Evolutionary conservation across 345 rosid genomes (phyloP).

Genomic region (Populus simonii): DNA sequence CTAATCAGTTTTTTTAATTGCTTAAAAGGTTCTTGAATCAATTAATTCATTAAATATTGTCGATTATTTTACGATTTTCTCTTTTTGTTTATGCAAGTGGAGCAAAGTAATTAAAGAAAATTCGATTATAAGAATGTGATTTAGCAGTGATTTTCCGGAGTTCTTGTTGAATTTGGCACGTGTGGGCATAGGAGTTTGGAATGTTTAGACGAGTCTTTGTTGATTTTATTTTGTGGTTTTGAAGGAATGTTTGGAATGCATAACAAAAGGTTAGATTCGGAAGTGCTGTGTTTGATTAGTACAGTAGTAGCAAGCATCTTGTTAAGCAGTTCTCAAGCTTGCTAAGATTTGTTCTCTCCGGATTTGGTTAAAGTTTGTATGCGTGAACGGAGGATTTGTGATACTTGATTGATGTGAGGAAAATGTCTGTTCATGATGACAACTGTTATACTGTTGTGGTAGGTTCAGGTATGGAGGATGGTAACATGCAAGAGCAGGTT

Average conservation of each 20-base stretch:
- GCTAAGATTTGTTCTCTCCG: neutral
- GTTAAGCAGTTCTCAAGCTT: neutral
- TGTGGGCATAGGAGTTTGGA: neutral
- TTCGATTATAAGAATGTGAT: neutral
- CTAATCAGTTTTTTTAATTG: neutral
- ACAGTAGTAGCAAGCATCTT: neutral
- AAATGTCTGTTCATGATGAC: neutral
- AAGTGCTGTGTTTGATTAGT: neutral
- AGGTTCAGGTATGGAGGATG: slow-evolving; percentile 46
- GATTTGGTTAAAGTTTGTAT: neutral
- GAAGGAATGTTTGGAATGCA: neutral
- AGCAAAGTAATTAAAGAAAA: neutral
- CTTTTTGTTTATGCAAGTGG: neutral
- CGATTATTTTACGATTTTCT: neutral
- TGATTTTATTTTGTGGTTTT: no score
- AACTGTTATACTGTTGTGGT: neutral
- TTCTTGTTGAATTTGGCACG: neutral
- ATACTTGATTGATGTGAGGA: neutral
- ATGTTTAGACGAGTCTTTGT: neutral
- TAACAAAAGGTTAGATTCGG: neutral
- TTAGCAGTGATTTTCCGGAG: neutral
- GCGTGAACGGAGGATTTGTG: neutral
- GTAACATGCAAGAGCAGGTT: slow-evolving; percentile 45
- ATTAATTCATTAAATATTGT: neutral
- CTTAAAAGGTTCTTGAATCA: neutral